Evolutionary conservation across 2,329 filamentous ascomycete genomes (phyloP).

Genomic region (Tympanopsis confertula): DNA sequence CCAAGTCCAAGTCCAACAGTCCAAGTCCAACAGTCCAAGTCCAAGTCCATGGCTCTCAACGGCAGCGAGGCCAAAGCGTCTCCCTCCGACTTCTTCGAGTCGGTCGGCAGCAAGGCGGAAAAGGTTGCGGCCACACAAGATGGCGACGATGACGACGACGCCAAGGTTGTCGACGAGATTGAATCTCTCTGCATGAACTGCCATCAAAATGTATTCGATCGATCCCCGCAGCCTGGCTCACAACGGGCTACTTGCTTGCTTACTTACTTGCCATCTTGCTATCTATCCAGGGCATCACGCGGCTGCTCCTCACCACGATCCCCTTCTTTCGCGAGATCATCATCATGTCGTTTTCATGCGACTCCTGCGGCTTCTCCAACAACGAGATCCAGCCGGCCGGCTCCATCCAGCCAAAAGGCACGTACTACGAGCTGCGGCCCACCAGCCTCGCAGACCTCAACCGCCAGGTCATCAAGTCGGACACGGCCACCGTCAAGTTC

Average conservation of each 20-base stretch:
- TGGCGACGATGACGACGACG: constrained; percentile 29
- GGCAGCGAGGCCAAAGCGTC: constrained; percentile 23
- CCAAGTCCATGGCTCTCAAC: constrained; percentile 26
- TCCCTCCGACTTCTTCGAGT: constrained; percentile 44
- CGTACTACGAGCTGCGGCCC: constrained; percentile 71
- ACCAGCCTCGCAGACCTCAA: constrained; percentile 64
- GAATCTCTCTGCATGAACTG: constrained; percentile 84
- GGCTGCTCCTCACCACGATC: constrained; percentile 79
- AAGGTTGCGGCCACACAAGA: constrained; percentile 27
- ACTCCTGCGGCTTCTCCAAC: constrained; percentile 79
- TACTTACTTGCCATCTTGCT: too few species aligned
- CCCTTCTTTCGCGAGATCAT: constrained; percentile 97
- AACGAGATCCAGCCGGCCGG: constrained; percentile 90
- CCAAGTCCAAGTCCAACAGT: too few species aligned
- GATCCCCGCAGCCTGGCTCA: too few species aligned
- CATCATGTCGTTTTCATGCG: constrained; percentile 91
- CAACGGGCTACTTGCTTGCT: too few species aligned
- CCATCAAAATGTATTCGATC: constrained; percentile 55
- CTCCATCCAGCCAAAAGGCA: constrained; percentile 79
- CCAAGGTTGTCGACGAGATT: constrained; percentile 51
- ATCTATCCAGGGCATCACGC: constrained; percentile 77
- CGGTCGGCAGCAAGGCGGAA: constrained; percentile 50
- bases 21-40: background rate
- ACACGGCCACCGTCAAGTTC: constrained; percentile 73
- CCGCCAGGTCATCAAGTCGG: constrained; percentile 84